Base-by-base conservation (phyloP, 768 basidiomycete species). In the Asterophora lycoperdoides region DNA sequence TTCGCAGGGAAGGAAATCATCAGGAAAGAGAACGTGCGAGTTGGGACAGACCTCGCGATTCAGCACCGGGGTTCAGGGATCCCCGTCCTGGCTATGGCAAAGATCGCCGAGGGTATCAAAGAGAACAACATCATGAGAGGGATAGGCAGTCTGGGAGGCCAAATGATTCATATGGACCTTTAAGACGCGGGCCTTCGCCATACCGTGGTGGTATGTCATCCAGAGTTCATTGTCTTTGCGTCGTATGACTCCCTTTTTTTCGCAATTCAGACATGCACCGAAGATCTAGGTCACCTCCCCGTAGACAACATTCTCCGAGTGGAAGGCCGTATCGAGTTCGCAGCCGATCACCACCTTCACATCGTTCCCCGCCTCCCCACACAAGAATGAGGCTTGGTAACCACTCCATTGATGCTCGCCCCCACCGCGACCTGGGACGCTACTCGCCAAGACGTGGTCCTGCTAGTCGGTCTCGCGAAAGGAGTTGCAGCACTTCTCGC, bases 341-440 rank as follows among this genome's bases (percentile, higher is more conserved):
- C n/a, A 64, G 63, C 46, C 59, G 49, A 26, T 59, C 57, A 10
- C 47, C 52, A n/a, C 44, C 13, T 13, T 8, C 60, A 37, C 48
- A 42, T 42, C 61, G 48, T 26, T 59, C 63, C 18, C 53, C 62
- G 26, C 53, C 53, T 8, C 49, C 50, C 7, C 30, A 30, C 14
- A 59, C 54, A 50, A 46, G 55, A 9, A 48, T 65, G 40, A 60
- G 59, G 46, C 45, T 64, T 14, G 66, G 63, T 13, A 64, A 65
- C 35, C 63, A 65, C 49, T 61, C 66, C 28, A 60, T 63, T 26
- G 49, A 48, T 30, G 46, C 48, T 18, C 63, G 61, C 41, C 51
- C 67, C 41, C 58, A 57, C 13, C 55, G 46, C 13, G 42, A 45
- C 34, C 28, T 33, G 29, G 44, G 57, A 30, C 52, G 48, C 9